Percentiles rank a stretch among this genome's conserved stretches.
Conservation (phyloP, 495 filamentous ascomycete genomes). For the Aspergillus leporis region DNA sequence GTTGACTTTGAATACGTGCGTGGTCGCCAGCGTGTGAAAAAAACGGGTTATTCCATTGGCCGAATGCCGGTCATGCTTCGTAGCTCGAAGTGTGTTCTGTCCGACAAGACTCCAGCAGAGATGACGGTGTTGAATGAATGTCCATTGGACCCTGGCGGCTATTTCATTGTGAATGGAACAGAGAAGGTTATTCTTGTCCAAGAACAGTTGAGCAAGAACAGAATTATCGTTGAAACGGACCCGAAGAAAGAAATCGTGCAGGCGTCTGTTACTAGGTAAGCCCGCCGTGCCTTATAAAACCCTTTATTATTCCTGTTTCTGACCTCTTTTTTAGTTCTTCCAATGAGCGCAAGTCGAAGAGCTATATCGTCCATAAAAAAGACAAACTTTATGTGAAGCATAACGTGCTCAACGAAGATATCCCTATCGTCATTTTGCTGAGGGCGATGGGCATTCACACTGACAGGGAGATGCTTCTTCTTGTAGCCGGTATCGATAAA, state of each 20-base stretch:
- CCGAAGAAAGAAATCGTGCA: slow-evolving; percentile 88
- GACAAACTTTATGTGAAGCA: slow-evolving; percentile 86
- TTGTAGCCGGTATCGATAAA: slow-evolving; percentile 81
- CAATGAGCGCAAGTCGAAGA: slow-evolving; percentile 95
- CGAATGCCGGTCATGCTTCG: slow-evolving; percentile 95
- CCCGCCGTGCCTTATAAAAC: not conserved
- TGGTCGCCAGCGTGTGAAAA: slow-evolving; percentile 67
- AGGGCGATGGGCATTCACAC: slow-evolving; percentile 93
- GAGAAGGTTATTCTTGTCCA: slow-evolving; percentile 99
- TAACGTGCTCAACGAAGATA: slow-evolving; percentile 87
- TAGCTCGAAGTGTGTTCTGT: slow-evolving; percentile 86
- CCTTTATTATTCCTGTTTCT: not conserved
- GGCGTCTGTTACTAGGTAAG: slow-evolving; percentile 83
- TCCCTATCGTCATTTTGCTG: slow-evolving; percentile 87
- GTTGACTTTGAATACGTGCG: slow-evolving; percentile 87
- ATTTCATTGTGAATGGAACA: slow-evolving; percentile 96
- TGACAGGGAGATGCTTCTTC: slow-evolving; percentile 87
- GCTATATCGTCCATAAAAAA: slow-evolving; percentile 90
- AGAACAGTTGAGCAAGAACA: slow-evolving; percentile 97
- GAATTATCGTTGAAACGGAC: slow-evolving; percentile 93
- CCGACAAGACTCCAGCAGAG: slow-evolving; percentile 73
- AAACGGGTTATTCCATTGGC: slow-evolving; percentile 75
- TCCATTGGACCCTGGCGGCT: slow-evolving; percentile 92
- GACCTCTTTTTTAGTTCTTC: slow-evolving; percentile 66
- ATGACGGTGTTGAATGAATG: slow-evolving; percentile 92